Percentiles rank a stretch among this genome's conserved stretches.
Evolutionary conservation across 768 basidiomycete genomes (phyloP).

Genomic region (Boletus speciosus): DNA sequence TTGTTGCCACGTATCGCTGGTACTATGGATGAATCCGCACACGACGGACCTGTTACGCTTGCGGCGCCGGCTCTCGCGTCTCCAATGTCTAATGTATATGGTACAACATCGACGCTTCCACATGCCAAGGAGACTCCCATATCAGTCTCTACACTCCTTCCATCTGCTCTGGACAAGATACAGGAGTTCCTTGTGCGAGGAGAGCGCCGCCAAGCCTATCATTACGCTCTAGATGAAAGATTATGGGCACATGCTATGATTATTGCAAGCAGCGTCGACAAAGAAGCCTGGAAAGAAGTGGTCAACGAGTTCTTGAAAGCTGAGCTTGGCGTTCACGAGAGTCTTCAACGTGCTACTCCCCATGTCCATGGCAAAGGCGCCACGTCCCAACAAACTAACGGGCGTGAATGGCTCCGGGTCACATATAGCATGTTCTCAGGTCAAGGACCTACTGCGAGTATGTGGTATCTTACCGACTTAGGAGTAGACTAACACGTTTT

Average conservation of each 20-base stretch:
- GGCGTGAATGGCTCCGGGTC: slow-evolving; percentile 71
- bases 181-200: slow-evolving; percentile 78
- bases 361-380: slow-evolving; percentile 20
- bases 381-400: slow-evolving; percentile 35
- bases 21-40: slow-evolving; percentile 18
- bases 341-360: slow-evolving; percentile 10
- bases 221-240: slow-evolving; percentile 82
- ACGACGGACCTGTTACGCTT: slow-evolving; percentile 15
- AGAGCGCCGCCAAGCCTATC: slow-evolving; percentile 81
- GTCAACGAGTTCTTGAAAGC: slow-evolving; percentile 79
- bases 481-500: slow-evolving; percentile 4
- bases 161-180: slow-evolving; percentile 71
- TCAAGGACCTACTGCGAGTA: slow-evolving; percentile 74
- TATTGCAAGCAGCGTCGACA: slow-evolving; percentile 89
- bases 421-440: slow-evolving; percentile 84
- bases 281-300: slow-evolving; percentile 90
- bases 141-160: slow-evolving; percentile 54
- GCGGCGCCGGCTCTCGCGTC: slow-evolving; percentile 32
- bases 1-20: slow-evolving; percentile 57
- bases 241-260: slow-evolving; percentile 96
- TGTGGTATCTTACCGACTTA: slow-evolving; percentile 5
- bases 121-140: slow-evolving; percentile 49
- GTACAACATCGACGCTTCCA: slow-evolving; percentile 11
- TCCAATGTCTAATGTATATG: slow-evolving; percentile 19
- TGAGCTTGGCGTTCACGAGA: slow-evolving; percentile 56